Conservation (phyloP, 306 rosid genomes). For the Styphnolobium japonicum region DNA sequence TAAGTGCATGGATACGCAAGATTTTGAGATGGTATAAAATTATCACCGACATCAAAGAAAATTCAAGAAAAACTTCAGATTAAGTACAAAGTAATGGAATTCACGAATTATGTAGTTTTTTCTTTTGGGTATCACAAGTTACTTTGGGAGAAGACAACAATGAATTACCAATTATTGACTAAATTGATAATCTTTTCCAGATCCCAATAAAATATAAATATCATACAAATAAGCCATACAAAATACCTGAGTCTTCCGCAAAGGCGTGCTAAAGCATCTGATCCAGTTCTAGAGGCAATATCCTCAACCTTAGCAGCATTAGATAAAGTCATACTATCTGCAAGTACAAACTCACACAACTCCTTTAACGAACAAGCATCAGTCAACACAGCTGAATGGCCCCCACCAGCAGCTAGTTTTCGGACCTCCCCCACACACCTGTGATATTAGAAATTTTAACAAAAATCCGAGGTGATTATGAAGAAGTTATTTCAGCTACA, state of each 20-base stretch:
- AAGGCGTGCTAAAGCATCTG: constrained; percentile 90
- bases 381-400: constrained; percentile 93
- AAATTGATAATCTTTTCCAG: neutral
- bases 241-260: constrained; percentile 83
- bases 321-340: constrained; percentile 62
- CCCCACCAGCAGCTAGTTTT: constrained; percentile 97
- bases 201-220: neutral
- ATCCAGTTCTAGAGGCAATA: constrained; percentile 80
- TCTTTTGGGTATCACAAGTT: neutral
- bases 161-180: neutral
- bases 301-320: constrained; percentile 71
- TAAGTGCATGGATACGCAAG: neutral
- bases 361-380: constrained; percentile 93
- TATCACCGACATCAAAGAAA: neutral
- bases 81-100: neutral
- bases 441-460: constrained; percentile 21
- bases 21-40: neutral
- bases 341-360: constrained; percentile 84
- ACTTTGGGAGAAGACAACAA: neutral
- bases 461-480: neutral
- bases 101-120: neutral
- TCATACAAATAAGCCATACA: neutral
- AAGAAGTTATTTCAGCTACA: constrained; percentile 16
- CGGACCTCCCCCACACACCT: constrained; percentile 96
- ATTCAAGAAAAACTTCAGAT: neutral